A percentile compares a stretch with the other conserved stretches of the same genome.
Conservation (phyloP, 148 eudicot genomes). For the Dianthus caryophyllus region DNA sequence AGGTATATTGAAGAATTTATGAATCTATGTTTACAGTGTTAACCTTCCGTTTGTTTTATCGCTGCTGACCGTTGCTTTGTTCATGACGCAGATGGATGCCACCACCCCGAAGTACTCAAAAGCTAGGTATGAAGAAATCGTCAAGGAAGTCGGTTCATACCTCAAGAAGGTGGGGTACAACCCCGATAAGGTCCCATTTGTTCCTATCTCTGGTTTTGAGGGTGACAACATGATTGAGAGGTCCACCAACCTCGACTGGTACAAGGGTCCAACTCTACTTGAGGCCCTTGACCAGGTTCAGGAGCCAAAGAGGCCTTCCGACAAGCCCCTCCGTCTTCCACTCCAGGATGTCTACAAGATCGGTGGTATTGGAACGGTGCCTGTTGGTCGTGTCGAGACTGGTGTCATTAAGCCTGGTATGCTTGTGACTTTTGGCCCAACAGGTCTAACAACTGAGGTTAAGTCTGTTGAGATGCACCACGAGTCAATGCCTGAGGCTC, state of each 20-base stretch:
- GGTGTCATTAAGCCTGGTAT: constrained; percentile 37
- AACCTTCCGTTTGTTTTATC: not conserved
- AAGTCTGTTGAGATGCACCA: constrained; percentile 47
- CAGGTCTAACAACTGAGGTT: constrained; percentile 42
- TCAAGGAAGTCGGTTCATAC: constrained; percentile 37
- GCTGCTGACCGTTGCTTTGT: not conserved
- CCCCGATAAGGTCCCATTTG: constrained; percentile 36
- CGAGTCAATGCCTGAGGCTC: constrained; percentile 34
- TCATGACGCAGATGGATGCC: constrained; percentile 33
- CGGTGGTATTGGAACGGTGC: constrained; percentile 43
- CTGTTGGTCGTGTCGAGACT: constrained; percentile 38
- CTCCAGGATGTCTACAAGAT: constrained; percentile 45
- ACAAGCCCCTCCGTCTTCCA: constrained; percentile 41
- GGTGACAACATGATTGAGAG: constrained; percentile 47
- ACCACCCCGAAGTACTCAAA: constrained; percentile 43
- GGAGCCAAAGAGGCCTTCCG: constrained; percentile 42
- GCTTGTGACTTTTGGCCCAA: constrained; percentile 38
- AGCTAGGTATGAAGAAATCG: constrained; percentile 39
- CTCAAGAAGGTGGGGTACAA: constrained; percentile 42
- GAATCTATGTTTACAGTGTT: no score
- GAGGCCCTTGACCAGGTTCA: constrained; percentile 36
- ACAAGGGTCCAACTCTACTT: constrained; percentile 46
- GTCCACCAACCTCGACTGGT: constrained; percentile 46
- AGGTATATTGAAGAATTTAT: no score
- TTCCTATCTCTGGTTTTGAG: constrained; percentile 40